Evolutionary conservation across 306 rosid species (phyloP), one percentile per base, ranked within the genome.

Genomic region (Vigna radiata): DNA sequence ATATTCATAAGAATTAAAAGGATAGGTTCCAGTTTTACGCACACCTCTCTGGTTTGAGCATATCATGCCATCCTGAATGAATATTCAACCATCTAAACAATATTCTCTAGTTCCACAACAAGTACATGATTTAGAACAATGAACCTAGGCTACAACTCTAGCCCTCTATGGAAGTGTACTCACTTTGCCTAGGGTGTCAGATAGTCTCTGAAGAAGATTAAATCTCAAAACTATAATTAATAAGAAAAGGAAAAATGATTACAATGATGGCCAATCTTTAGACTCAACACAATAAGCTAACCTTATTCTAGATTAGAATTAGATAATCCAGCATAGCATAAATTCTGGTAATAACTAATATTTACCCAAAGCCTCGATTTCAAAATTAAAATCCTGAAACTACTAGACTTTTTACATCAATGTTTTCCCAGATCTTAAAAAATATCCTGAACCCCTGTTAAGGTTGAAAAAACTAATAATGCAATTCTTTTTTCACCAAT

Each of bases 1-100:
- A 76, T 39, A 70, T 52, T 75, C 72, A 75, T 69, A 56, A 67
- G 72, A 54, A 61, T 47, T 14, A 5, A 75, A 23, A 31, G 31
- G 18, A 73, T 14, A 6, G 7, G 25, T 36, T 2, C 50, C 67
- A 52, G 21, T 16, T 37, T 41, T 19, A 52, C 21, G 27, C 23
- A 53, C 12, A 44, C 52, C 41, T 21, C 33, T 39, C 78, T 19
- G 11, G 70, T 70, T 70, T 48, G 44, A 52, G 36, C 6, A 29
- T 13, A 19, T 9, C 53, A 78, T 48, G 54, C 7, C 29, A 58
- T 33, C 46, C 44, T 8, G 11, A 33, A 67, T 25, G 68, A 56
- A 56, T 18, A 59, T 17, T 31, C 68, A 54, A 66, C 19, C 58
- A 12, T 41, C 11, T 46, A 58, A 14, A 68, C 41, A 27, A 33